phyloP scores from a whole-genome alignment of 2,329 filamentous ascomycete species.

The Colletotrichum viniferum region DNA sequence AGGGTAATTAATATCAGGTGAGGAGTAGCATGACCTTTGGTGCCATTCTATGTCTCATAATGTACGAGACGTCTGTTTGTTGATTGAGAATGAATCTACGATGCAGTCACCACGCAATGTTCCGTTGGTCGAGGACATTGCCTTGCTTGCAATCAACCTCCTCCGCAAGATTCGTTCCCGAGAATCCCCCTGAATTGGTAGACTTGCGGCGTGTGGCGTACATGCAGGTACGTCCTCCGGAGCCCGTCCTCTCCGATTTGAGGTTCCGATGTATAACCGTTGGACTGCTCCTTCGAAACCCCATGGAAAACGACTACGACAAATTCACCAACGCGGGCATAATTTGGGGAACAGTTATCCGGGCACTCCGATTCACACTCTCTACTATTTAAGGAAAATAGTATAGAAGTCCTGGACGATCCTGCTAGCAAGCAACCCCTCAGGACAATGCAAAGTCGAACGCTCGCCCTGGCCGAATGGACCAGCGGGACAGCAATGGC shows the following conservation, averaged over 20 bases:
- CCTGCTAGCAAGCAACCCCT: no score
- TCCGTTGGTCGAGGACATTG: not conserved
- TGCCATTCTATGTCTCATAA: rapidly evolving
- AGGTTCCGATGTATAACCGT: not conserved
- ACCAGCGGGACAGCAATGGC: no score
- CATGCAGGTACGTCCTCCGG: constrained; percentile 4
- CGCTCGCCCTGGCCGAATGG: no score
- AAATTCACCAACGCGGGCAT: not conserved
- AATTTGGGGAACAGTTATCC: no score
- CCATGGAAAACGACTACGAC: no score
- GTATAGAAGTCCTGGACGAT: rapidly evolving
- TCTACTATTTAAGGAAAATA: no score
- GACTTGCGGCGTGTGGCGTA: not conserved
- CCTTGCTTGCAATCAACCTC: not conserved
- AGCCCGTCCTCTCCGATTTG: not conserved
- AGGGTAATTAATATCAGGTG: not conserved
- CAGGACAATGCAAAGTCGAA: no score
- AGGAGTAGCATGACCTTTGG: not conserved
- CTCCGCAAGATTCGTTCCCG: not conserved
- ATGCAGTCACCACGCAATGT: not conserved
- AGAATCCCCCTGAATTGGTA: not conserved
- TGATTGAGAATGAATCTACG: no score
- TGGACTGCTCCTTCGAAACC: not conserved
- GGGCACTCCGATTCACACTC: rapidly evolving
- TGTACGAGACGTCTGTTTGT: no score